Evolutionary conservation across 768 basidiomycete species (phyloP).

Genomic region (Baorangia bicolor): DNA sequence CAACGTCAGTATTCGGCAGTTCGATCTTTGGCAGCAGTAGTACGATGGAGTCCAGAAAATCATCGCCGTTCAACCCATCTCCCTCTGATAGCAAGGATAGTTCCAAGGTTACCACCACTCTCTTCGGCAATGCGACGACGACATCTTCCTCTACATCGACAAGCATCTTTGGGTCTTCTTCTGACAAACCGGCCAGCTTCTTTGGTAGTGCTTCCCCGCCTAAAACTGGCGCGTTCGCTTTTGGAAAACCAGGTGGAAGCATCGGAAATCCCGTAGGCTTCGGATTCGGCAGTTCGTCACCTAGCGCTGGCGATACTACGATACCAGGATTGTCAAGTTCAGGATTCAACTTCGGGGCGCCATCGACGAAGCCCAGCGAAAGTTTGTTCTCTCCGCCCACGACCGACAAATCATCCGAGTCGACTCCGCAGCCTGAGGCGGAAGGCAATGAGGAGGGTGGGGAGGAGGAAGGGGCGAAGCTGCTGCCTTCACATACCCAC

Average conservation of each 20-base stretch:
- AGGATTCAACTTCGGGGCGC: conserved; percentile 26
- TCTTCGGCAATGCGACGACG: conserved; percentile 21
- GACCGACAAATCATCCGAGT: conserved; percentile 30
- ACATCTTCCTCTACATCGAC: conserved; percentile 11
- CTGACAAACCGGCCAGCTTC: conserved; percentile 25
- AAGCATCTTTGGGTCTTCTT: conserved; percentile 21
- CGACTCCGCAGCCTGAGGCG: conserved; percentile 29
- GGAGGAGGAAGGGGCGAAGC: conserved; percentile 29
- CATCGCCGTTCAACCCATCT: conserved; percentile 9
- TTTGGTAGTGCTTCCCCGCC: conserved; percentile 32
- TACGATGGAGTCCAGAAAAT: conserved; percentile 15
- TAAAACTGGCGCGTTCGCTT: conserved; percentile 25
- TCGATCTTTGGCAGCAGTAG: conserved; percentile 25
- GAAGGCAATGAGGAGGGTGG: conserved; percentile 27
- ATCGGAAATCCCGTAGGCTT: conserved; percentile 68
- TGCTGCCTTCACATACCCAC: conserved; percentile 37
- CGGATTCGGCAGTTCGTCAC: conserved; percentile 36
- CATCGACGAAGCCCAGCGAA: conserved; percentile 22
- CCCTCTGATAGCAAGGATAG: conserved; percentile 12
- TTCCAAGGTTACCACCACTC: conserved; percentile 10
- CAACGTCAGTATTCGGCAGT: conserved; percentile 25
- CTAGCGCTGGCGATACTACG: conserved; percentile 20
- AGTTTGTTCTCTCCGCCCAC: conserved; percentile 27
- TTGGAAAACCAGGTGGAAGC: conserved; percentile 41
- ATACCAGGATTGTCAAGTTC: conserved; percentile 11